phyloP scores from a whole-genome alignment of 2,329 filamentous ascomycete species.

The Sarocladium oryzae region DNA sequence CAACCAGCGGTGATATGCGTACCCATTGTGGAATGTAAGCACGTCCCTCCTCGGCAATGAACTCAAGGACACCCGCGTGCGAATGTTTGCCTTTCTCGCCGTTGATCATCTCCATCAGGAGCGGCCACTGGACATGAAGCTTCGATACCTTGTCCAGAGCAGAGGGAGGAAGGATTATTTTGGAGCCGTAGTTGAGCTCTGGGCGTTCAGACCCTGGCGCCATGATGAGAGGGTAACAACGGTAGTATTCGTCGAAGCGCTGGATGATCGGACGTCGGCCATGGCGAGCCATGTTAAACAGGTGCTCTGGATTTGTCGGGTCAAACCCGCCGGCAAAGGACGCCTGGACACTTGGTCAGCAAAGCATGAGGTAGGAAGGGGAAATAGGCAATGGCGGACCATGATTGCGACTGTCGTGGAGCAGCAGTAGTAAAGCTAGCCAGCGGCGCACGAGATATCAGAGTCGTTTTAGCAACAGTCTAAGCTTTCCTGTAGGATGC shows the following conservation, averaged over 20 bases:
- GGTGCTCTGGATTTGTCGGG: slow-evolving; percentile 39
- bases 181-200: slow-evolving; percentile 91
- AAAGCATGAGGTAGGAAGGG: not conserved
- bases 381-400: not conserved
- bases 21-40: slow-evolving; percentile 96
- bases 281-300: slow-evolving; percentile 41
- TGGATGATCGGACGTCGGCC: slow-evolving; percentile 49
- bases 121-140: slow-evolving; percentile 93
- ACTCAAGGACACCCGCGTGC: slow-evolving; percentile 93
- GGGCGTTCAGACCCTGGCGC: slow-evolving; percentile 82
- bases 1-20: slow-evolving; percentile 21
- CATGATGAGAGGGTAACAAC: slow-evolving; percentile 94
- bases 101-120: slow-evolving; percentile 94
- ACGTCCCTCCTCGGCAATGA: slow-evolving; percentile 93
- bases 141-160: slow-evolving; percentile 94
- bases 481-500: too few species aligned
- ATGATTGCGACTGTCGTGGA: slow-evolving; percentile 2
- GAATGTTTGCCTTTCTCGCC: slow-evolving; percentile 73
- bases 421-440: too few species aligned
- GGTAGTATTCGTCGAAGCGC: slow-evolving; percentile 97
- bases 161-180: slow-evolving; percentile 94
- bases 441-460: too few species aligned
- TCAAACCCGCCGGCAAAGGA: slow-evolving; percentile 36
- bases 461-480: too few species aligned
- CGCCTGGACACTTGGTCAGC: not conserved